Base-by-base conservation (phyloP, 1,139 yeast species). In the Pichia sp. region DNA sequence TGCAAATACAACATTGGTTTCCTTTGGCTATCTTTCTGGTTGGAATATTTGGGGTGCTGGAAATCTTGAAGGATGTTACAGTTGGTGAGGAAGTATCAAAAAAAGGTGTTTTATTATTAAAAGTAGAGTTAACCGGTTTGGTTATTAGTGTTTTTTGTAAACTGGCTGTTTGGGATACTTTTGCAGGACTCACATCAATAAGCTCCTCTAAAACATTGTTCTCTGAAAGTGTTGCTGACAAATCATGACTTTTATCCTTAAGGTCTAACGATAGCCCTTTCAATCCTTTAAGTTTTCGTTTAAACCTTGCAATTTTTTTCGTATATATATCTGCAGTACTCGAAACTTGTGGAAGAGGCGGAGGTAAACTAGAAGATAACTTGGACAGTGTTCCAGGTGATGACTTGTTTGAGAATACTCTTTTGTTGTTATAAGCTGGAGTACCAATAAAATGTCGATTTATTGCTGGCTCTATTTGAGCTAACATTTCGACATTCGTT, bases 1-100 rank as follows among this genome's bases (percentile, higher is more conserved):
- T 61, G 45, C 69, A 65, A 28, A 63, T 59, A 18, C 59, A 50
- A 37, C 69, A 64, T 14, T 30, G 26, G 11, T 35, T 26, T 26
- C 40, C 40, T 28, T 34, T 45, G 3, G 26, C 23, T 2, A 28
- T 5, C 8, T 38, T 34, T 24, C 47, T 35, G 10, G 14, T 14
- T 4, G 36, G 40, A 5, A 32, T 3, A 8, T 32, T 26, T 4
- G 26, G 19, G n/a, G 14, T 21, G 6, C 18, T 11, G 21, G 7
- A n/a, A 17, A 24, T 7, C 10, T 26, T 33, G n/a, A 34, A 38
- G 17, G 6, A 15, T 11, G 38, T 15, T 7, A 15, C 15, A 9
- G 34, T 40, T 6, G 47, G 45, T 3, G 38, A 42, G 1, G 42
- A 39, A 11, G 43, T 35, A 11, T 37, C 42, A 40, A 30, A 25